Percentiles rank a stretch among this genome's conserved stretches.
These are phyloP conservation scores for Sporothrix luriei DNA, from an alignment of 2,329 filamentous ascomycete species.

Conservation along the genomic window DNA sequence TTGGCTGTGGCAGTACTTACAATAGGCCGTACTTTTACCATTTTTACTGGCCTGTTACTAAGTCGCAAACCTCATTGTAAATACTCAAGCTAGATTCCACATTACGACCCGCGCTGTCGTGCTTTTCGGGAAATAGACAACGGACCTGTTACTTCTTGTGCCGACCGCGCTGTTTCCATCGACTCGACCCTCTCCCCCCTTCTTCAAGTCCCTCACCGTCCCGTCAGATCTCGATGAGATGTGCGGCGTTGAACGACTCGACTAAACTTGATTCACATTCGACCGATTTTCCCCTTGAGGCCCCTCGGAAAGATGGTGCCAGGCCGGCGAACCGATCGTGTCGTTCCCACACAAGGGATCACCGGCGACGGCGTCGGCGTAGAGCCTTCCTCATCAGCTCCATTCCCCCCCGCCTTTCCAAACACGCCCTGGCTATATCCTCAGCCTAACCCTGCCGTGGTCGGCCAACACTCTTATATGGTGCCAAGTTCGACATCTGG, in stretches of 20 bases:
- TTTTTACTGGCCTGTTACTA: too few relatives aligned
- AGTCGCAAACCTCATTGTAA: too few relatives aligned
- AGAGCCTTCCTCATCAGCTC: background rate
- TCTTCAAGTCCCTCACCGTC: background rate
- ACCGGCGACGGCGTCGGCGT: background rate
- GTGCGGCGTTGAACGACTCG: too few relatives aligned
- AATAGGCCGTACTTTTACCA: too few relatives aligned
- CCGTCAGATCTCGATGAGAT: too few relatives aligned
- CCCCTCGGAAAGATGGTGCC: too few relatives aligned
- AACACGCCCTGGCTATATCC: conserved; percentile 39
- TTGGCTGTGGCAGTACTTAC: too few relatives aligned
- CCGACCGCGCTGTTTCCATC: background rate
- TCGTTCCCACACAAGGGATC: background rate
- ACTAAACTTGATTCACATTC: background rate
- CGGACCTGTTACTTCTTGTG: too few relatives aligned
- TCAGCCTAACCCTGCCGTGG: conserved; percentile 49
- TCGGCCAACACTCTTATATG: conserved; percentile 58
- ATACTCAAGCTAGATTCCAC: too few relatives aligned
- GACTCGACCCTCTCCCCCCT: too few relatives aligned
- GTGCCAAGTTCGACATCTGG: conserved; percentile 36
- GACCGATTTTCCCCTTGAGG: background rate
- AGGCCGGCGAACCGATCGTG: background rate
- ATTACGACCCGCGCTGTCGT: too few relatives aligned
- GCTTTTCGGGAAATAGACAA: too few relatives aligned
- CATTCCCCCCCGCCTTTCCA: background rate